Base-by-base conservation (phyloP, 352 stramenopile species). In the Phytophthora citricola region DNA sequence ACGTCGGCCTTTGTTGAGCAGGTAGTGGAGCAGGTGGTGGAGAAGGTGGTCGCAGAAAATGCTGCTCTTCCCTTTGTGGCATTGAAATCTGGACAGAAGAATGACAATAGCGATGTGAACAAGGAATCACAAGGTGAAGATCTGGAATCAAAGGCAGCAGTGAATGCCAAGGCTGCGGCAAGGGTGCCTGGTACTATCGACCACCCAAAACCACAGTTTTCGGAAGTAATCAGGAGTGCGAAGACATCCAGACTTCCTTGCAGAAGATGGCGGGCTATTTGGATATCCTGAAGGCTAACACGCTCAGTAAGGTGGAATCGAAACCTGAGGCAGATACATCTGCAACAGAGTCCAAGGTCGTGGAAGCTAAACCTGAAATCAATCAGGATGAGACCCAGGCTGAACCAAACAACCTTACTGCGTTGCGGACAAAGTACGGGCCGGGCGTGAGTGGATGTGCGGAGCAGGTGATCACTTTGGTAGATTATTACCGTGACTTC, bases 401-500 rank as follows among this genome's bases (percentile, higher is more conserved):
- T 15, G 36, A 68, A n/a, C 48, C 58, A 44, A 41, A 49, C 22
- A 38, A 76, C 51, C 47, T 83, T 14, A 41, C 32, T 22, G 60
- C 77, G 10, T 57, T 95, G 29, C 84, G 87, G 17, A 84, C 75
- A 4, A 86, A 82, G 27, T 95, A 95, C 56, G 83, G 81, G 12
- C 15, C 41, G 7, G 81, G 86, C 5, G 72, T 91, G 39, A 69
- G 65, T 27, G 78, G 73, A 10, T 95, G 88, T 51, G 73, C 77
- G 0, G 88, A 92, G 51, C 88, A 95, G 54, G 84, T 89, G 27
- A 83, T 95, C 48, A 86, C 80, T 20, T 73, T 95, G 40, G 76
- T 95, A 11, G 86, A 93, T 58, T 95, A 95, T 44, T 95, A 95
- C 50, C 79, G 85, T 27, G 69, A 85, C 20, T 95, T 94, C 44